phyloP scores from a whole-genome alignment of 768 basidiomycete species.

The Leccinum uliginosum region DNA sequence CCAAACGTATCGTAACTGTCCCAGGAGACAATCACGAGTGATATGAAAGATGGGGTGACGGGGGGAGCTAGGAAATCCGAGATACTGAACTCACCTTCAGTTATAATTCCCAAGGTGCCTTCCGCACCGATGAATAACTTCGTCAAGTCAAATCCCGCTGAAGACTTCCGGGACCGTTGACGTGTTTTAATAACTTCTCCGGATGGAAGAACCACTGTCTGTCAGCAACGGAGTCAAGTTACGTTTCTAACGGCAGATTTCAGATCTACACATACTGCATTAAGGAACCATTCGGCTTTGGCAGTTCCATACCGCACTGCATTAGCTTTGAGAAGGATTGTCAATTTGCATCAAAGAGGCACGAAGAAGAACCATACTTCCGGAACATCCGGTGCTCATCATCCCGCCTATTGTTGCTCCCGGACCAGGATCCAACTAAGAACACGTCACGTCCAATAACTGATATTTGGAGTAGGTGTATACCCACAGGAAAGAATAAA shows the following conservation, averaged over 20 bases:
- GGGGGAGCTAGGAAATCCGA: neutral
- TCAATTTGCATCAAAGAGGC: slow-evolving; percentile 13
- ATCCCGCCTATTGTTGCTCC: slow-evolving; percentile 84
- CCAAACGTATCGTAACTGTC: slow-evolving; percentile 72
- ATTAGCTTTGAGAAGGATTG: slow-evolving; percentile 43
- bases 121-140: slow-evolving; percentile 86
- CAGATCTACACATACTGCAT: slow-evolving; percentile 49
- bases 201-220: slow-evolving; percentile 87
- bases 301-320: slow-evolving; percentile 87
- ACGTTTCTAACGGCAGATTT: neutral
- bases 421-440: slow-evolving; percentile 70
- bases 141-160: slow-evolving; percentile 82
- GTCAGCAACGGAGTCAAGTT: neutral
- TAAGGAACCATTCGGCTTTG: slow-evolving; percentile 87
- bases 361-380: slow-evolving; percentile 47
- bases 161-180: slow-evolving; percentile 71
- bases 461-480: neutral
- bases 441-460: neutral
- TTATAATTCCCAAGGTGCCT: slow-evolving; percentile 82
- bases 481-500: slow-evolving; percentile 74
- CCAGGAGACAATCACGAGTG: neutral
- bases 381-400: slow-evolving; percentile 83
- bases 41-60: neutral
- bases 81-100: slow-evolving; percentile 52
- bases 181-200: slow-evolving; percentile 92